Evolutionary conservation across 495 filamentous ascomycete species (phyloP).

Genomic region (Niebla homalea): DNA sequence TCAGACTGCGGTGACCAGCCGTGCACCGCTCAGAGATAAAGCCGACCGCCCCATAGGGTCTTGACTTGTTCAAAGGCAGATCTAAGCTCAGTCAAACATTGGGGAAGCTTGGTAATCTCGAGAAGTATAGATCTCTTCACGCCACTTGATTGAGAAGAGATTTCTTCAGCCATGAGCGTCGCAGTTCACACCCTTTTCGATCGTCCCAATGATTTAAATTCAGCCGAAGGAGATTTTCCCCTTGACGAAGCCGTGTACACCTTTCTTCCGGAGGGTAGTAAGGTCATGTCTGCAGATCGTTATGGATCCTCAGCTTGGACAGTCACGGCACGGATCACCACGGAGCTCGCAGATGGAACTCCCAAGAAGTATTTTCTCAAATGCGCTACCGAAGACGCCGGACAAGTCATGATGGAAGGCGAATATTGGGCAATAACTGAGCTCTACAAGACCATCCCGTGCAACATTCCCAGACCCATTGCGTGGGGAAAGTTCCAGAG

Average conservation of each 20-base stretch:
- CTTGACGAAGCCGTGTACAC: constrained; percentile 2
- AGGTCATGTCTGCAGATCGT: constrained; percentile 4
- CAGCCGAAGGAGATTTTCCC: constrained; percentile 1
- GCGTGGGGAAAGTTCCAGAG: constrained; percentile 29
- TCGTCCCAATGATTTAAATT: background rate
- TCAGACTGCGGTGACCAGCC: no score
- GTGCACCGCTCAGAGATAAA: no score
- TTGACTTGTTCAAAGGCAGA: no score
- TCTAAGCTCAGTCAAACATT: no score
- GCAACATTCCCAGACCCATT: constrained; percentile 31
- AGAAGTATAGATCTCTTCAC: background rate
- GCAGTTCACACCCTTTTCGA: background rate
- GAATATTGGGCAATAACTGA: constrained; percentile 35
- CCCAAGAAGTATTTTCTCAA: constrained; percentile 19
- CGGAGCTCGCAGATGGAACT: background rate
- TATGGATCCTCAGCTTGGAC: constrained; percentile 7
- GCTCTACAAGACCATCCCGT: constrained; percentile 27
- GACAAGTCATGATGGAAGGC: constrained; percentile 26
- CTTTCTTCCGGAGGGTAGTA: constrained; percentile 4
- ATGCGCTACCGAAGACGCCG: constrained; percentile 18
- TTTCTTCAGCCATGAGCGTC: background rate
- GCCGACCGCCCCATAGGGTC: no score
- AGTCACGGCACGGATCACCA: constrained; percentile 6
- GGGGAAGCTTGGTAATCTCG: background rate
- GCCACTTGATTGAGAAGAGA: background rate